phyloP scores from a whole-genome alignment of 2,329 filamentous ascomycete genomes.

The Colletotrichum graminicola region DNA sequence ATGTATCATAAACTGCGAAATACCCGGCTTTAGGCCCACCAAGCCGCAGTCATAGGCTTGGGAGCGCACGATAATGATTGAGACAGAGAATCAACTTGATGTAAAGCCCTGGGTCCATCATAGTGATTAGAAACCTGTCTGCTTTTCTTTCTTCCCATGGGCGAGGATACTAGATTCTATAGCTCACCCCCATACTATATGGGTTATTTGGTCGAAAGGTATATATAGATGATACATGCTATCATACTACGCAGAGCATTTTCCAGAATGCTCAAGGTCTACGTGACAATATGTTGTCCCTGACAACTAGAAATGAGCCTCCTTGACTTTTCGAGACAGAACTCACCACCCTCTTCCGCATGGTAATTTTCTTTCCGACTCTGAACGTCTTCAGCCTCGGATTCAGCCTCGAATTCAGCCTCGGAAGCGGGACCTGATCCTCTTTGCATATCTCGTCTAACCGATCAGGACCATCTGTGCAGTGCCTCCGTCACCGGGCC shows the following conservation, averaged over 20 bases:
- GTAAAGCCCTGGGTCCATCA: neutral
- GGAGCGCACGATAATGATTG: neutral
- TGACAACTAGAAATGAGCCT: neutral
- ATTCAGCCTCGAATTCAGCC: neutral
- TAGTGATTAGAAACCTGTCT: neutral
- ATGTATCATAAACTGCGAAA: neutral
- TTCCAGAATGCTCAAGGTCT: neutral
- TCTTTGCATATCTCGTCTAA: neutral
- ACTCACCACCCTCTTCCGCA: too few relatives aligned
- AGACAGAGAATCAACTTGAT: neutral
- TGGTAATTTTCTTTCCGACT: neutral
- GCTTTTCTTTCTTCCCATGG: neutral
- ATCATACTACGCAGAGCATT: neutral
- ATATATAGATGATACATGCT: neutral
- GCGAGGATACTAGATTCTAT: neutral
- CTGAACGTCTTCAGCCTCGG: neutral
- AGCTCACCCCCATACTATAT: neutral
- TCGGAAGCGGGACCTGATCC: neutral
- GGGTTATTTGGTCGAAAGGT: neutral
- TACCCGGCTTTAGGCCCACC: neutral
- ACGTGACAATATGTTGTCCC: neutral
- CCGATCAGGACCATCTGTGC: slow-evolving; percentile 1
- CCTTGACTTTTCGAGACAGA: neutral
- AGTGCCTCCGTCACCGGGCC: neutral
- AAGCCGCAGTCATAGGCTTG: slow-evolving; percentile 29